phyloP scores from a whole-genome alignment of 2,329 filamentous ascomycete species.

The Colletotrichum liaoningense region DNA sequence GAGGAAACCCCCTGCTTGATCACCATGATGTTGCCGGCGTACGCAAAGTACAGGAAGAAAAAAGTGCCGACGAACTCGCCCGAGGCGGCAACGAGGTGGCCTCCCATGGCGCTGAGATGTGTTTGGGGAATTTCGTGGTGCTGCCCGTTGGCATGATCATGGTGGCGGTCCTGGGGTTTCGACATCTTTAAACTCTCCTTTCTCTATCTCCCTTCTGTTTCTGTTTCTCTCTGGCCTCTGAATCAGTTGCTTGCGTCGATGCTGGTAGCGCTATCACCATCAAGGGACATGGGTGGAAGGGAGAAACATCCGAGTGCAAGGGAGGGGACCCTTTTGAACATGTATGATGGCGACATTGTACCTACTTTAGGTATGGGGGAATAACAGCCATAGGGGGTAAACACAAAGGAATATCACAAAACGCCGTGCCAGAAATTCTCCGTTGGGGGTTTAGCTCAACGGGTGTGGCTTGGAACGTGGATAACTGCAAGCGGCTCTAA shows the following conservation, averaged over 20 bases:
- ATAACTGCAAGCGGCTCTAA: background rate
- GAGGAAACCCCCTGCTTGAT: constrained; percentile 33
- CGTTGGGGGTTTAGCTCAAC: background rate
- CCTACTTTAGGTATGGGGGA: background rate
- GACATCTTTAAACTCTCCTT: background rate
- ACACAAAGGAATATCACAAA: background rate
- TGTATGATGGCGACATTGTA: background rate
- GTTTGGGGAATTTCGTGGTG: background rate
- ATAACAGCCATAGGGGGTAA: background rate
- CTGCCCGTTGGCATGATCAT: background rate
- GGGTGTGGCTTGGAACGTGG: background rate
- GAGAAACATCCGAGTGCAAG: background rate
- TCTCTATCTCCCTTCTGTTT: background rate
- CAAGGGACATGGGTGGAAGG: background rate
- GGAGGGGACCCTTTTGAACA: background rate
- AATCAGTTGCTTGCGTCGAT: background rate
- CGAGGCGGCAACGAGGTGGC: constrained; percentile 48
- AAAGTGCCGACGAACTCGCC: constrained; percentile 58
- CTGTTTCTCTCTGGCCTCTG: background rate
- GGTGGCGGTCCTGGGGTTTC: background rate
- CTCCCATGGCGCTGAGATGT: background rate
- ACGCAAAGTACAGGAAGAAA: constrained; percentile 55
- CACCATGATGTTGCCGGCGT: constrained; percentile 47
- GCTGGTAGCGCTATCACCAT: background rate
- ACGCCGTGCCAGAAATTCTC: background rate